Percentiles rank a stretch among this genome's conserved stretches.
These are phyloP conservation scores for Aspergillus hiratsukae DNA, from an alignment of 2,329 filamentous ascomycete genomes.

Conservation along the genomic window DNA sequence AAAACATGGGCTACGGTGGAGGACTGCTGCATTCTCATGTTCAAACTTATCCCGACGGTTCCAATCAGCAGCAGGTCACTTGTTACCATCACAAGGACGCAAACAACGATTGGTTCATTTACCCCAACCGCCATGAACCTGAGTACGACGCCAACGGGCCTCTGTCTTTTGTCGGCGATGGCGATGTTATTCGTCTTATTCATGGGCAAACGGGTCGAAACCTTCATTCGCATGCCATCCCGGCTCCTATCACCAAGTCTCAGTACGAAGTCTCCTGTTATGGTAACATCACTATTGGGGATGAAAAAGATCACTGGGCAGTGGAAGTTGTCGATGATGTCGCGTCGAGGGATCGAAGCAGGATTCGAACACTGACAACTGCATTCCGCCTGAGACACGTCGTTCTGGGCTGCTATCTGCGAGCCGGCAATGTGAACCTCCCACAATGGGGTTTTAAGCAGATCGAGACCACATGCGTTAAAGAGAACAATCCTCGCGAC, in stretches of 20 bases:
- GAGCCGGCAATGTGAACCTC: constrained; percentile 91
- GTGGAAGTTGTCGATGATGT: constrained; percentile 89
- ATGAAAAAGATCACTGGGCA: constrained; percentile 97
- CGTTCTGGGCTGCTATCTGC: constrained; percentile 83
- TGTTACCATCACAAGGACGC: constrained; percentile 99
- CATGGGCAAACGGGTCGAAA: constrained; percentile 96
- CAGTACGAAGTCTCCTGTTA: constrained; percentile 94
- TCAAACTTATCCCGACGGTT: constrained; percentile 93
- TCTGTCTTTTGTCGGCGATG: constrained; percentile 70
- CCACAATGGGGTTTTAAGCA: constrained; percentile 99
- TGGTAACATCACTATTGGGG: constrained; percentile 89
- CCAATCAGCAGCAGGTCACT: constrained; percentile 90
- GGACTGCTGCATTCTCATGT: constrained; percentile 94
- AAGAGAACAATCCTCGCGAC: constrained; percentile 86
- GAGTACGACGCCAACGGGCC: constrained; percentile 70
- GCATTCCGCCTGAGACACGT: constrained; percentile 83
- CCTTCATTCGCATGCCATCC: constrained; percentile 86
- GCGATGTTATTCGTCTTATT: constrained; percentile 75
- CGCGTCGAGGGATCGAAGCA: constrained; percentile 77
- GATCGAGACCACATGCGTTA: constrained; percentile 93
- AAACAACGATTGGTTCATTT: constrained; percentile 99
- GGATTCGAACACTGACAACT: constrained; percentile 85
- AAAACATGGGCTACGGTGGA: constrained; percentile 99
- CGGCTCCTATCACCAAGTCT: constrained; percentile 82
- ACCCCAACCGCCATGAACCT: constrained; percentile 76